Percentiles rank a stretch among this genome's conserved stretches.
Conservation (phyloP, 2,329 filamentous ascomycete species). For the Endothia cerciana region DNA sequence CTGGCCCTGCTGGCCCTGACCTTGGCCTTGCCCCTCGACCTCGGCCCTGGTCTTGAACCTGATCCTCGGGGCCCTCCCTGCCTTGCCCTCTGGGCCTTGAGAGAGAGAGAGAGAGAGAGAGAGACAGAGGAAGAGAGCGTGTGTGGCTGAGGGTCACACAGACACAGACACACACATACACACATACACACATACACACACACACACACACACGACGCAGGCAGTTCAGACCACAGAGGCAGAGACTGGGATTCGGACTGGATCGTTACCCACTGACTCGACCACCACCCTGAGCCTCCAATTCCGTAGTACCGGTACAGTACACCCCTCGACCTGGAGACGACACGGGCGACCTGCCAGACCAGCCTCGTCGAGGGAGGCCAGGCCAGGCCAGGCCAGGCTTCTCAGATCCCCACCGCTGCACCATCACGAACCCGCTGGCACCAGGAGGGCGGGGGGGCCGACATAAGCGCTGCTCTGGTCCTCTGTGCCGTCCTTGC, state of each 20-base stretch:
- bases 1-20: not conserved
- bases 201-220: not conserved
- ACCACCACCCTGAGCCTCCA: not conserved
- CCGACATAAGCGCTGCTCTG: constrained; percentile 1
- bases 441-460: not conserved
- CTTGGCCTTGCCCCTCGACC: not conserved
- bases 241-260: no score
- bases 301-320: no score
- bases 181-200: no score
- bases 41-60: not conserved
- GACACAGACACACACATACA: no score
- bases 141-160: not conserved
- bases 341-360: not conserved
- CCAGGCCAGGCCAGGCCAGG: not conserved
- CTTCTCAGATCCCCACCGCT: not conserved
- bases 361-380: constrained; percentile 4
- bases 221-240: no score
- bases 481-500: not conserved
- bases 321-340: not conserved
- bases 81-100: no score
- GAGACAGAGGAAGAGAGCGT: no score
- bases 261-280: no score
- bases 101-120: no score
- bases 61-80: no score
- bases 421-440: not conserved